Conservation (phyloP, 306 rosid genomes). For the Arachis hypogaea region DNA sequence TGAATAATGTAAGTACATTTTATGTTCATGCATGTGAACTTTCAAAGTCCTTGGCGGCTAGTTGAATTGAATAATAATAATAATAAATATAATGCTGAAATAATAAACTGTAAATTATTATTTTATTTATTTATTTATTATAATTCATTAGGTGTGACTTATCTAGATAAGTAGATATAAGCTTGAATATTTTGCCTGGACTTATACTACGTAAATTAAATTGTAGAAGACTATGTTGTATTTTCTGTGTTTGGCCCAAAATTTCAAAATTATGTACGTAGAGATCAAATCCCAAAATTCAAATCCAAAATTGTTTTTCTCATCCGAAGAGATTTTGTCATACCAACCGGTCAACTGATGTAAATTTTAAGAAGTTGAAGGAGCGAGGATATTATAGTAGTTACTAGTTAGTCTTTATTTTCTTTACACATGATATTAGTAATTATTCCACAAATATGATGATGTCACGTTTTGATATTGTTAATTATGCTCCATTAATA, state of each 20-base stretch:
- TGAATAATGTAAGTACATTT: slow-evolving; percentile 26
- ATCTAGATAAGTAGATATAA: slow-evolving; percentile 15
- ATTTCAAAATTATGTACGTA: not conserved
- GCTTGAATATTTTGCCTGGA: slow-evolving; percentile 27
- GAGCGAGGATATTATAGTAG: not conserved
- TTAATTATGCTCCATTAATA: no score
- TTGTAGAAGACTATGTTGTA: not conserved
- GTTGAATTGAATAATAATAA: slow-evolving; percentile 16
- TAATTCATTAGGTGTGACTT: not conserved
- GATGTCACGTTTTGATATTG: no score
- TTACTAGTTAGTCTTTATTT: not conserved
- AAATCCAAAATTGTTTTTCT: not conserved
- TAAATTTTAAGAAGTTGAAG: not conserved
- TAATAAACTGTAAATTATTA: not conserved
- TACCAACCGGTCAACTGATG: not conserved
- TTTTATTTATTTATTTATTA: not conserved
- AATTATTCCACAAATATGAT: no score
- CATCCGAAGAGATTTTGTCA: not conserved
- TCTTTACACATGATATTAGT: no score
- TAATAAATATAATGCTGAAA: not conserved
- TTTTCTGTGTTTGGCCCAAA: not conserved
- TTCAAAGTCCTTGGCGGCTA: slow-evolving; percentile 46
- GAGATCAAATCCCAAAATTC: not conserved
- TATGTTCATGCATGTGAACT: slow-evolving; percentile 40
- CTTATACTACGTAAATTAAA: not conserved